A percentile compares a stretch with the other conserved stretches of the same genome.
Conservation (phyloP, 129 eudicot species). For the Daucus carota region DH1_v3.0 NC_030382.2:50217501-50218000, state of each 20-base stretch:
- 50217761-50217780: conserved; percentile 14
- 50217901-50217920: conserved; percentile 97
- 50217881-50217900: conserved; percentile 57
- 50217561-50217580: background rate
- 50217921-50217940: conserved; percentile 92
- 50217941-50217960: conserved; percentile 81
- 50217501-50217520: background rate
- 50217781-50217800: conserved; percentile 5
- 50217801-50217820: background rate
- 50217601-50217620: background rate
- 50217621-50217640: background rate
- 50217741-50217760: conserved; percentile 25
- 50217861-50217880: background rate
- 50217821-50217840: background rate
- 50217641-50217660: conserved; percentile 30
- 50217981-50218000: conserved; percentile 69
- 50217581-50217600: background rate
- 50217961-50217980: conserved; percentile 44
- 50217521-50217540: background rate
- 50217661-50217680: conserved; percentile 47
- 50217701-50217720: conserved; percentile 73
- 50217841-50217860: background rate
- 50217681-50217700: conserved; percentile 18
- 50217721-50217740: conserved; percentile 99
- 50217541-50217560: background rate